Evolutionary conservation across 2,329 filamentous ascomycete species (phyloP), one percentile per base, ranked within the genome.

Genomic region (Neofusicoccum ribis): DNA sequence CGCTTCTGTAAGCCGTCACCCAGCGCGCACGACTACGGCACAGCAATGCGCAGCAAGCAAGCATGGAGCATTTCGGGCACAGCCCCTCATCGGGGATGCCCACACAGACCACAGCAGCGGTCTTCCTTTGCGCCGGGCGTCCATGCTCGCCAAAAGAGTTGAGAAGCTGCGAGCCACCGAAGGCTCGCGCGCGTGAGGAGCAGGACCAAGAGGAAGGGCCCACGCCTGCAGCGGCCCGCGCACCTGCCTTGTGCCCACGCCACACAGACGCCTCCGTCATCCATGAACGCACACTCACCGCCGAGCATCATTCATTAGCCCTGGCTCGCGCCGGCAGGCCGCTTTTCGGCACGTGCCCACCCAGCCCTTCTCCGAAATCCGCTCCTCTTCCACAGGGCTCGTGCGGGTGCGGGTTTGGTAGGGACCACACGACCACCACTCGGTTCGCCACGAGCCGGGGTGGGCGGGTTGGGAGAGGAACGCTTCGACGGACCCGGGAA

Each of bases 251-350:
- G 36, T 14, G n/a, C 36, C 12, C 52, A 17, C 36, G 20, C 34
- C 12, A 15, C 52, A 41, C 36, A 56, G n/a, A 56, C 20, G 52
- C 36, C 54, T 56, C 37, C 43, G 41, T 60, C 56, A 36, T 60
- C 56, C 41, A 39, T 23, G 47, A 34, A 27, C 23, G 47, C 12
- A 3, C 9, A 43, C 56, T 60, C 56, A 60, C 56, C 56, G 56
- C 56, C 56, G 56, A 60, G 31, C 56, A 60, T 60, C 56, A 60
- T 60, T 34, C 17, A 17, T 60, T 60, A 60, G 43, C 44, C 54
- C 17, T 20, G 11, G 23, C 20, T 39, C 39, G 46, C 54, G 7
- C 14, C 3, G 12, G 23, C 47, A 12, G 11, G 27, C 27, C 47
- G 14, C 7, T 2, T n/a, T 44, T 44, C 6, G 43, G 56, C 56